Evolutionary conservation across 192 early-diverging fungal genomes (phyloP), one percentile per base, ranked within the genome.

Genomic region (Spizellomyces sp.): DNA sequence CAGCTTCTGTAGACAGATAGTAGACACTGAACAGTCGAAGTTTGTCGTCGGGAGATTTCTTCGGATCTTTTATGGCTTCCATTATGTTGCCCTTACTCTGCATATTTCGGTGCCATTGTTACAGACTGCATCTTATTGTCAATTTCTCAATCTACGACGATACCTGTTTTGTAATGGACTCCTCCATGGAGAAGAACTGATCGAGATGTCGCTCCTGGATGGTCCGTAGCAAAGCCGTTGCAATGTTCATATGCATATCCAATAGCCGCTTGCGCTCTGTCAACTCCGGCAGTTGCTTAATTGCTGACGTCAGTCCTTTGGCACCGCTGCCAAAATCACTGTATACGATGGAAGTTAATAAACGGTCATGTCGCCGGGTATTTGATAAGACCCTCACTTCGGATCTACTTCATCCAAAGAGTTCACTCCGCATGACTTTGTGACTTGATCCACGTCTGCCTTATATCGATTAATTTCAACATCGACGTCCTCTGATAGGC

Each of bases 161-260:
- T 75, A 86, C 87, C 80, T 91, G 90, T 70, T 91, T 89, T 6
- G 83, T 84, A 48, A 99, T 87, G 12, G 87, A 82, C 75, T 99
- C 96, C 77, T 98, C 96, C 79, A 95, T 83, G 62, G 96, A 91
- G 75, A 98, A 97, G 64, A 97, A 92, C 0, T 88, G 90, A 71
- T 99, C 96, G 57, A 99, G 76, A 69, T 98, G 92, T 54, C 98
- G 83, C 21, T 95, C 91, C 77, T 95, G 93, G 79, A 99, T 98
- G 21, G 82, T 81, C 22, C 92, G 88, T 14, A 99, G 83, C 70
- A 99, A 75, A 19, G 85, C 80, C 3, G 96, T 98, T 5, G 96
- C 96, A 61, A 98, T 93, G 75, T 94, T 95, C 94, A 97, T 99
- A 75, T 99, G 98, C 93, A 96, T 96, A 75, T 99, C 98, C 27